A percentile compares a stretch with the other conserved stretches of the same genome.
Conservation (phyloP, 257 asterid genomes). For the Anisodus tanguticus region DNA sequence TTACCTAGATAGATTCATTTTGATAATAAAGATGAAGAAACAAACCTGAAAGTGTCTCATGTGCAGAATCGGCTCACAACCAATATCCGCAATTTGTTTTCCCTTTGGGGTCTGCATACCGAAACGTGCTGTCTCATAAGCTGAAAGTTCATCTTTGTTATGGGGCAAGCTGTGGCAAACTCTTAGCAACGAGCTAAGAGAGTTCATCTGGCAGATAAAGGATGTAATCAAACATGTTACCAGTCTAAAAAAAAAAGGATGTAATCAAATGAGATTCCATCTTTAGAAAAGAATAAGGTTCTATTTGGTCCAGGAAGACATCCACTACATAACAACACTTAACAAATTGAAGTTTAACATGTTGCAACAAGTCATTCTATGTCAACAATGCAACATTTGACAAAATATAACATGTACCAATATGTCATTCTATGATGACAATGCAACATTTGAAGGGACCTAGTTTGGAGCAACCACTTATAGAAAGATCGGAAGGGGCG, state of each 20-base stretch:
- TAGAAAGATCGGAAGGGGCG: neutral
- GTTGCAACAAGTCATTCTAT: conserved; percentile 13
- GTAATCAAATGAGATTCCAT: neutral
- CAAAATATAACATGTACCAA: neutral
- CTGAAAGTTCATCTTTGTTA: conserved; percentile 52
- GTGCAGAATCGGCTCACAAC: conserved; percentile 94
- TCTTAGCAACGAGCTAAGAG: conserved; percentile 79
- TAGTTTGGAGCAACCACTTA: neutral
- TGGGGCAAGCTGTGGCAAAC: conserved; percentile 75
- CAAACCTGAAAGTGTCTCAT: conserved; percentile 96
- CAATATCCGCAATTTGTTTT: conserved; percentile 85
- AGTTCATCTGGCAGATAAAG: conserved; percentile 67
- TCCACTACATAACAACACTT: neutral
- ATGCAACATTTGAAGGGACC: neutral
- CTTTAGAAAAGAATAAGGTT: neutral
- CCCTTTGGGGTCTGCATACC: conserved; percentile 82
- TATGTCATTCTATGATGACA: neutral
- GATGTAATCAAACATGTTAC: neutral
- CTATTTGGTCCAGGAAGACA: neutral
- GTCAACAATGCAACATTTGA: neutral
- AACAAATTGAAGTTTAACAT: conserved; percentile 5
- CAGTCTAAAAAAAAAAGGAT: too few species aligned
- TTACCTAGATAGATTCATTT: neutral
- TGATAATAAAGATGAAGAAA: neutral
- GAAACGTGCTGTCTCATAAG: conserved; percentile 85